A percentile compares a stretch with the other conserved stretches of the same genome.
Evolutionary conservation across 73 alveolate genomes (phyloP).

Genomic region (Paramecium caudatum): DNA sequence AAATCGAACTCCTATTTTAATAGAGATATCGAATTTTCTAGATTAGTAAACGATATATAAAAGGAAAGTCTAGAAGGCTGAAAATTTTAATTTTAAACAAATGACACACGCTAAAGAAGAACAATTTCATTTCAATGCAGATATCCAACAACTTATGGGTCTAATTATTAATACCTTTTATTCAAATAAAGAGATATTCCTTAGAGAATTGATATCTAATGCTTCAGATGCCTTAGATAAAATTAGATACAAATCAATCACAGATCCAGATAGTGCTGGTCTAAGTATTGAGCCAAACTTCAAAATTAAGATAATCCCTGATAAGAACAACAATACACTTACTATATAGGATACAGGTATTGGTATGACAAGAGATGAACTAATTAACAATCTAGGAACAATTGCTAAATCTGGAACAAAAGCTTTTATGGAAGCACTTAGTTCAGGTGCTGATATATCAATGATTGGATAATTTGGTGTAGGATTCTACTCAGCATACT

Average conservation of each 20-base stretch:
- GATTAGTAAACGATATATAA: no score
- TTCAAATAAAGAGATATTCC: conserved; percentile 99
- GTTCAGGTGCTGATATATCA: conserved; percentile 99
- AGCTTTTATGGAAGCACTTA: conserved; percentile 99
- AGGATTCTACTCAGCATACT: conserved; percentile 99
- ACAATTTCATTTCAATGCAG: conserved; percentile 96
- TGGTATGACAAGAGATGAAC: conserved; percentile 99
- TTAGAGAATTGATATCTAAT: conserved; percentile 99
- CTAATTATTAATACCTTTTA: conserved; percentile 99
- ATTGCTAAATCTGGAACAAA: conserved; percentile 99
- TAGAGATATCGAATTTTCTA: no score
- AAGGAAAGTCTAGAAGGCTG: no score
- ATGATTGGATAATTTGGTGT: conserved; percentile 99
- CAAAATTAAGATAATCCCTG: conserved; percentile 98
- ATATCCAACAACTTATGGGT: conserved; percentile 97
- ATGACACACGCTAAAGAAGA: conserved; percentile 2
- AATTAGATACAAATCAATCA: conserved; percentile 97
- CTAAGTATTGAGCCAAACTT: conserved; percentile 95
- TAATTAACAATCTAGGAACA: conserved; percentile 99
- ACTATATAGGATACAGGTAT: conserved; percentile 98
- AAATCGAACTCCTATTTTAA: no score
- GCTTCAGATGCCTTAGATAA: conserved; percentile 99
- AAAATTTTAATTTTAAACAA: no score
- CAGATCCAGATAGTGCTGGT: conserved; percentile 94
- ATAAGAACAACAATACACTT: conserved; percentile 98